Evolutionary conservation across 2,329 filamentous ascomycete species (phyloP), one percentile per base, ranked within the genome.

Genomic region (Aspergillus ustus): DNA sequence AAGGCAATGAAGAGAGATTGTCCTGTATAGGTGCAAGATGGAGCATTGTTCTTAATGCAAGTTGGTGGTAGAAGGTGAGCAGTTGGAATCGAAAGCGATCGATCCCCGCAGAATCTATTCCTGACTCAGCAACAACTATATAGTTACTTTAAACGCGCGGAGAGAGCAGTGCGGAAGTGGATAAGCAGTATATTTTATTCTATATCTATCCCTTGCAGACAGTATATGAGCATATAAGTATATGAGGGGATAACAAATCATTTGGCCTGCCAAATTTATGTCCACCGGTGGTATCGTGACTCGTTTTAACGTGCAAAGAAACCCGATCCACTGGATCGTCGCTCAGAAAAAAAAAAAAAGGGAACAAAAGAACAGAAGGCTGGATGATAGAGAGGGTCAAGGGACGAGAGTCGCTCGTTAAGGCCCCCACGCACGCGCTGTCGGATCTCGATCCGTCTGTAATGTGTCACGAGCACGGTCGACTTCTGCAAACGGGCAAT

Each of bases 71-170:
- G 25, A 25, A 25, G 25, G 25, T 19, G 40, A 46, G 45, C 13
- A 44, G 37, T 20, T 46, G 55, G 51, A 48, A 70, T 75, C 67
- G 75, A 77, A 77, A 63, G 61, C 48, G 59, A 69, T 77, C 66
- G 75, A 77, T 70, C 66, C 67, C 70, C 70, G 67, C 70, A 65
- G 75, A 77, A 77, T 44, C 59, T n/a, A 49, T 59, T 44, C 71
- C 67, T 70, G 69, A 64, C 56, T 57, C 60, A 59, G 61, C 50
- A 50, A 46, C n/a, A 22, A 34, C 40, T 55, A 20, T 19, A 28
- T 22, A 49, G 45, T 17, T 22, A 49, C 45, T 17, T 31, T 45
- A 52, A 19, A 19, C 17, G 17, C 13, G 7, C 15, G 34, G 37
- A 37, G 46, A 22, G 43, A 17, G 7, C 17, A 19, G 44, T 29